Percentiles rank a stretch among this genome's conserved stretches.
Evolutionary conservation across 202 grass and related monocot species (phyloP).

Genomic region (Setaria italica): DNA sequence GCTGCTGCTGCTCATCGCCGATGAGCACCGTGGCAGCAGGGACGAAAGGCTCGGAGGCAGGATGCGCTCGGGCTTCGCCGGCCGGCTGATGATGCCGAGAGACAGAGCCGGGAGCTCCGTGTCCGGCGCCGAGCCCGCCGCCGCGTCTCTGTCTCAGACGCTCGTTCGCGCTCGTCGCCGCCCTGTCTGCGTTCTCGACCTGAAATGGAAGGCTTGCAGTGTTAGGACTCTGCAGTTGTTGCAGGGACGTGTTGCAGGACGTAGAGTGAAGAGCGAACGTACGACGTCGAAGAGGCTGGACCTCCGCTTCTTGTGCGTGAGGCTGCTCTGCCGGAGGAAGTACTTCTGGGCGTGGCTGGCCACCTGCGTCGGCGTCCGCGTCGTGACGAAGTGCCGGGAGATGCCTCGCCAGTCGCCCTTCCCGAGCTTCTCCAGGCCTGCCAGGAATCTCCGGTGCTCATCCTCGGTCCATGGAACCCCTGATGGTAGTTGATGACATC

Average conservation of each 20-base stretch:
- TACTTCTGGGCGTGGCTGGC: constrained; percentile 89
- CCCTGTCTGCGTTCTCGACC: constrained; percentile 52
- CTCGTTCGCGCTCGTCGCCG: constrained; percentile 24
- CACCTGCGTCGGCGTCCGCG: constrained; percentile 76
- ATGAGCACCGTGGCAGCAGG: constrained; percentile 53
- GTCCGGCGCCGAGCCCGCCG: neutral
- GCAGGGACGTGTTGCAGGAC: neutral
- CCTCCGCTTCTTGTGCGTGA: constrained; percentile 65
- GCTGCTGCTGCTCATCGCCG: constrained; percentile 21
- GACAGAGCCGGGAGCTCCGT: constrained; percentile 57
- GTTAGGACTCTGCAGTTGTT: neutral
- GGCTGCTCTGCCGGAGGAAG: constrained; percentile 73
- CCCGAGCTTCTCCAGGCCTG: constrained; percentile 75
- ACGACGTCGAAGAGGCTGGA: constrained; percentile 89
- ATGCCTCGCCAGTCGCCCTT: constrained; percentile 94
- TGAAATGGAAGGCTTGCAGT: neutral
- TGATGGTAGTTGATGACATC: constrained; percentile 5
- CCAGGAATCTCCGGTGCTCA: constrained; percentile 75
- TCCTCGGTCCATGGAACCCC: constrained; percentile 85
- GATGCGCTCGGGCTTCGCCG: constrained; percentile 3
- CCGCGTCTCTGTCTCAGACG: constrained; percentile 27
- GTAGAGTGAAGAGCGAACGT: neutral
- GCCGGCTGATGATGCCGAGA: constrained; percentile 28
- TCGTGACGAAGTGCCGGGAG: constrained; percentile 77
- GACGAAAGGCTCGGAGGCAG: constrained; percentile 34